A percentile compares a stretch with the other conserved stretches of the same genome.
Evolutionary conservation across 495 filamentous ascomycete species (phyloP).

Genomic region (Parathielavia appendiculata): DNA sequence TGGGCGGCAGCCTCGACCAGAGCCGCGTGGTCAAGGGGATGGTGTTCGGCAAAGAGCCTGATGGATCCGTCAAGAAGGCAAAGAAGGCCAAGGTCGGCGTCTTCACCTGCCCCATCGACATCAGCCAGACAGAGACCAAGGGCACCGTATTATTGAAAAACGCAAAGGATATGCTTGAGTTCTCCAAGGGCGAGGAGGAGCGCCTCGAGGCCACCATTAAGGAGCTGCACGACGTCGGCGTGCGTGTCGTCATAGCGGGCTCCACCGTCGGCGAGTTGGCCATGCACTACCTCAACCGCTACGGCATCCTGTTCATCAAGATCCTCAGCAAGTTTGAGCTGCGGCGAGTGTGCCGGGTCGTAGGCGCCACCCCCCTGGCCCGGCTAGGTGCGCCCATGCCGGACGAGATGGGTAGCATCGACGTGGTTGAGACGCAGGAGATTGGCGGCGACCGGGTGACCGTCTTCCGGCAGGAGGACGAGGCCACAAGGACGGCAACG

Average conservation of each 20-base stretch:
- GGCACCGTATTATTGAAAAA: constrained; percentile 98
- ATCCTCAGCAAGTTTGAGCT: constrained; percentile 98
- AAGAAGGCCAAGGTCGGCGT: constrained; percentile 92
- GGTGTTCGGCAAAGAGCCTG: constrained; percentile 92
- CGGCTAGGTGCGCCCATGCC: constrained; percentile 97
- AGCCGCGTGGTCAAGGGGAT: constrained; percentile 95
- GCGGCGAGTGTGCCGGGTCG: constrained; percentile 86
- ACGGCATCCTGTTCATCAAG: constrained; percentile 92
- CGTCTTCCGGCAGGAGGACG: constrained; percentile 94
- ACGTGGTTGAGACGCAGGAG: constrained; percentile 95
- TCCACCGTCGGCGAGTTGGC: constrained; percentile 91
- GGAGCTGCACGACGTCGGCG: constrained; percentile 87
- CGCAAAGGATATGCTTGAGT: constrained; percentile 96
- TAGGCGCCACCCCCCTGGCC: constrained; percentile 91
- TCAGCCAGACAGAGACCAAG: constrained; percentile 96
- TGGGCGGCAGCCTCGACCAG: constrained; percentile 93
- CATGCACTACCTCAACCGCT: constrained; percentile 95
- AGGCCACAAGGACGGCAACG: constrained; percentile 86
- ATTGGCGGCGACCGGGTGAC: constrained; percentile 98
- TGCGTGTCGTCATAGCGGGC: constrained; percentile 88
- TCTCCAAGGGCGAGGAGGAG: constrained; percentile 91
- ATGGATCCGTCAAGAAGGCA: constrained; percentile 84
- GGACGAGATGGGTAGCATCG: constrained; percentile 94
- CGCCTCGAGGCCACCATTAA: constrained; percentile 89
- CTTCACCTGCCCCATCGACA: constrained; percentile 94